A percentile compares a stretch with the other conserved stretches of the same genome.
These are phyloP conservation scores for Sphaerostilbella broomeana DNA, from an alignment of 2,329 filamentous ascomycete species.

Conservation along the genomic window DNA sequence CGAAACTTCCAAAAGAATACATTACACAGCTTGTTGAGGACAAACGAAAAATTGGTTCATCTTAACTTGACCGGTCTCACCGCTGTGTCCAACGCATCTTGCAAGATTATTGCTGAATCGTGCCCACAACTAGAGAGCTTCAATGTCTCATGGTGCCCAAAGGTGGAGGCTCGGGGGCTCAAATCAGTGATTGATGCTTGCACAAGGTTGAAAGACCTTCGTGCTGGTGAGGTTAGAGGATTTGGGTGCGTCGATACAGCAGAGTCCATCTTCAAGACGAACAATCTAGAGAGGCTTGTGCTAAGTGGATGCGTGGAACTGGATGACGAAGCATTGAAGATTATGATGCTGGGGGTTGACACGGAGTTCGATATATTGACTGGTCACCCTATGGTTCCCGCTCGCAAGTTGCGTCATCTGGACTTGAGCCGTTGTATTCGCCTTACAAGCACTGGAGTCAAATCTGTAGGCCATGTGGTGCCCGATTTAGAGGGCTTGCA, in stretches of 20 bases:
- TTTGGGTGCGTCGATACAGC: conserved; percentile 71
- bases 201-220: conserved; percentile 65
- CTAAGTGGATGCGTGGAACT: conserved; percentile 75
- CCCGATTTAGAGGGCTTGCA: conserved; percentile 78
- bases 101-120: conserved; percentile 75
- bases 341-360: conserved; percentile 68
- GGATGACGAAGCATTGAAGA: conserved; percentile 64
- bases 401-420: conserved; percentile 73
- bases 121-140: conserved; percentile 77
- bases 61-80: conserved; percentile 80
- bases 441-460: conserved; percentile 68
- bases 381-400: conserved; percentile 65
- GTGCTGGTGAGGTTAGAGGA: conserved; percentile 73
- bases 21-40: conserved; percentile 66
- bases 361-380: conserved; percentile 78
- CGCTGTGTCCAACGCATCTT: conserved; percentile 73
- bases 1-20: conserved; percentile 73
- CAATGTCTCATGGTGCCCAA: conserved; percentile 89
- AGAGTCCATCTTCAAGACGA: conserved; percentile 67
- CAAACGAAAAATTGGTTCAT: conserved; percentile 71
- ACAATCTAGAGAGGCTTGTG: conserved; percentile 75
- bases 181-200: conserved; percentile 67
- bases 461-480: conserved; percentile 63
- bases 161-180: conserved; percentile 72
- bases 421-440: conserved; percentile 74